Evolutionary conservation across 208 protist species (phyloP).

Genomic region (Leishmania lainsoni): DNA sequence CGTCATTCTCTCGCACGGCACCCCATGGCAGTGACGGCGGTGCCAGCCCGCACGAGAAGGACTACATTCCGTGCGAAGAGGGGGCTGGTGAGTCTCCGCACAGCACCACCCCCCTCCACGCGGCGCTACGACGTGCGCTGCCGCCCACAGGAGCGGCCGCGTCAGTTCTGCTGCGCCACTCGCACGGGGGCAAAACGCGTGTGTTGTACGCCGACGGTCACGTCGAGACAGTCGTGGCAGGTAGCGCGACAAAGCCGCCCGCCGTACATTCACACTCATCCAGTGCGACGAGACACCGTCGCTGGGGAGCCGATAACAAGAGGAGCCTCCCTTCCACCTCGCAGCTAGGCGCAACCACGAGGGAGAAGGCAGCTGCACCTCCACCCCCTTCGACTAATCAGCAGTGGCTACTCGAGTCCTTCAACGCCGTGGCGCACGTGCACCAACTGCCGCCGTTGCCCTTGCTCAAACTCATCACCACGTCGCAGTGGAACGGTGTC

Average conservation of each 20-base stretch:
- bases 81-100: no score
- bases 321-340: neutral
- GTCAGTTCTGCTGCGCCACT: constrained; percentile 37
- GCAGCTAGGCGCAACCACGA: neutral
- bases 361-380: neutral
- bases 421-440: constrained; percentile 13
- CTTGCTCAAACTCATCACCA: neutral
- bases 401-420: constrained; percentile 14
- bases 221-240: constrained; percentile 16
- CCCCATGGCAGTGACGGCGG: neutral
- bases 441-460: constrained; percentile 1
- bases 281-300: neutral
- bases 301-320: neutral
- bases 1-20: neutral
- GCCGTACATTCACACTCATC: neutral
- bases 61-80: no score
- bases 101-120: neutral
- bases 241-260: neutral
- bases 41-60: neutral
- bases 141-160: neutral
- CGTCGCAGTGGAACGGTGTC: neutral
- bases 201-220: constrained; percentile 49
- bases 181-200: constrained; percentile 42
- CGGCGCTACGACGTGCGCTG: neutral
- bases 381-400: neutral